phyloP scores from a whole-genome alignment of 345 rosid species.

The Rhodamnia argentea region DNA sequence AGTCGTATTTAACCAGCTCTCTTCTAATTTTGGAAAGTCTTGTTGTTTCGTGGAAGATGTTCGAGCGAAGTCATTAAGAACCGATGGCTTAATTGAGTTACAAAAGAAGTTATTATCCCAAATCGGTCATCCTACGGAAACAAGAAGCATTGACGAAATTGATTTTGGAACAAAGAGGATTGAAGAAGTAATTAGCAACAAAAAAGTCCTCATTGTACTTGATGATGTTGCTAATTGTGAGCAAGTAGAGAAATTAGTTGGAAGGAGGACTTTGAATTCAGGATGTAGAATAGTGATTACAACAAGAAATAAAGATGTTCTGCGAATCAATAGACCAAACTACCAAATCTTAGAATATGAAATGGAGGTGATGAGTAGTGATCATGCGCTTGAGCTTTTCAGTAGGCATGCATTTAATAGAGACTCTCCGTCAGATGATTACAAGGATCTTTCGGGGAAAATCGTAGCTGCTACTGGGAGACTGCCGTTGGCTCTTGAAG shows the following conservation, averaged over 20 bases:
- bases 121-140: fast-evolving
- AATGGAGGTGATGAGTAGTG: neutral
- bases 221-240: neutral
- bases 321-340: neutral
- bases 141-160: neutral
- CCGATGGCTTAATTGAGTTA: neutral
- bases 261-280: fast-evolving
- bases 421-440: neutral
- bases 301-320: neutral
- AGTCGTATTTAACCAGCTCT: neutral
- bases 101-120: neutral
- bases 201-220: neutral
- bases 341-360: neutral
- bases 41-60: neutral
- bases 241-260: neutral
- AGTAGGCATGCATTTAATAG: neutral
- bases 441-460: neutral
- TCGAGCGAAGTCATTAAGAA: neutral
- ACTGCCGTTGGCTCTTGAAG: constrained; percentile 1
- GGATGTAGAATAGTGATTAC: neutral
- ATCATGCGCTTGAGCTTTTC: neutral
- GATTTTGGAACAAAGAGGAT: neutral
- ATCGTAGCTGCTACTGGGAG: neutral
- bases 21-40: neutral
- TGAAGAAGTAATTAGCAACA: neutral